phyloP scores from a whole-genome alignment of 2,329 filamentous ascomycete genomes.

The Fusarium sp. region DNA sequence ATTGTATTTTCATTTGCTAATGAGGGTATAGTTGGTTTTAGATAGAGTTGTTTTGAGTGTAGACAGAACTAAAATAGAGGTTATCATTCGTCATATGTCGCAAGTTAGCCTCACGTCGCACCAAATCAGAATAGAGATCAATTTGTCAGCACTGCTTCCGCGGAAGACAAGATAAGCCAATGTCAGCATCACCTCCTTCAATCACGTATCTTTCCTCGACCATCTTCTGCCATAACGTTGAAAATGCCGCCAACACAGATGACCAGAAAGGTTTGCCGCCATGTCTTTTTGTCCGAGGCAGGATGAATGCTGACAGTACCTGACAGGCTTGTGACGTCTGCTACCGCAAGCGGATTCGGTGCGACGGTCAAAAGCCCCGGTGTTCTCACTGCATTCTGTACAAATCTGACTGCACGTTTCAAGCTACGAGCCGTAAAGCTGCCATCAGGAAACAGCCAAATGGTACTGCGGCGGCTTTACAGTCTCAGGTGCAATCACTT shows the following conservation, averaged over 20 bases:
- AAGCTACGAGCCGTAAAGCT: slow-evolving; percentile 3
- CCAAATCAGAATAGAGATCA: background rate
- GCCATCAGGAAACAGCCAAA: fast-evolving
- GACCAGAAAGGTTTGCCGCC: background rate
- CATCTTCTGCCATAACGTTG: background rate
- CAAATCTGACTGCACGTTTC: background rate
- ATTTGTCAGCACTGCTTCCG: slow-evolving; percentile 5
- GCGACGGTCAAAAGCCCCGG: slow-evolving; percentile 12
- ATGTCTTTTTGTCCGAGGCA: fast-evolving
- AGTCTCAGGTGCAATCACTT: background rate
- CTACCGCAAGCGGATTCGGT: slow-evolving; percentile 28
- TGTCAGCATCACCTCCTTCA: background rate
- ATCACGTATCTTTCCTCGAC: too few relatives aligned
- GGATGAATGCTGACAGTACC: background rate
- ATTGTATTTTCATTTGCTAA: too few relatives aligned
- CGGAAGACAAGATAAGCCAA: background rate
- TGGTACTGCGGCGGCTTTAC: background rate
- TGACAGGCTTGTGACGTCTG: slow-evolving; percentile 29
- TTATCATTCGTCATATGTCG: background rate
- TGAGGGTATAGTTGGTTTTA: too few relatives aligned
- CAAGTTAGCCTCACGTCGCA: fast-evolving
- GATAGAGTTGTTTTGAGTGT: fast-evolving
- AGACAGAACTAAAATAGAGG: fast-evolving
- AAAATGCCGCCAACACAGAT: background rate
- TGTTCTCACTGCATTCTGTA: slow-evolving; percentile 20